phyloP scores from a whole-genome alignment of 2,329 filamentous ascomycete species.

The Curvularia spicifera region DNA sequence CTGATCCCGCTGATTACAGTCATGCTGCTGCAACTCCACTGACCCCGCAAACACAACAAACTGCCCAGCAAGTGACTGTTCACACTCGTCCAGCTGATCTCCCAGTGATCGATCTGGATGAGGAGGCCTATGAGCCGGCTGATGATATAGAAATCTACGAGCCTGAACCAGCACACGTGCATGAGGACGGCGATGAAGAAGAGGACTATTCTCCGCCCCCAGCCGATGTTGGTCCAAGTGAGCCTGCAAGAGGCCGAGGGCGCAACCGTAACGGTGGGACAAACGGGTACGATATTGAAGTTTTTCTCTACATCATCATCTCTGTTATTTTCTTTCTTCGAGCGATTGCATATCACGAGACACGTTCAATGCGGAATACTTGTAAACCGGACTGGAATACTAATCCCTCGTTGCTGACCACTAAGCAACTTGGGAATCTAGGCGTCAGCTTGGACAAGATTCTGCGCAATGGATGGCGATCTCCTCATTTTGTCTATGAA shows the following conservation, averaged over 20 bases:
- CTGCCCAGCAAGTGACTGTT: constrained; percentile 26
- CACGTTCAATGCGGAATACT: neutral
- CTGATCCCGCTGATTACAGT: constrained; percentile 38
- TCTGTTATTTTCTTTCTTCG: constrained; percentile 35
- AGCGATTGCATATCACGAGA: neutral
- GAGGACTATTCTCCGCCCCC: constrained; percentile 56
- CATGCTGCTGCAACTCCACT: constrained; percentile 43
- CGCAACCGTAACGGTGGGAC: constrained; percentile 33
- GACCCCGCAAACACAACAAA: constrained; percentile 35
- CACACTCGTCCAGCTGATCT: constrained; percentile 24
- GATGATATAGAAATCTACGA: constrained; percentile 51
- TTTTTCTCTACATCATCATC: constrained; percentile 18
- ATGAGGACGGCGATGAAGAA: constrained; percentile 46
- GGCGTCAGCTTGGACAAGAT: neutral
- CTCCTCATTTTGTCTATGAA: neutral
- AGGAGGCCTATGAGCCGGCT: constrained; percentile 48
- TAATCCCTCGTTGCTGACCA: neutral
- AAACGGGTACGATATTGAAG: constrained; percentile 41
- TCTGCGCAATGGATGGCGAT: neutral
- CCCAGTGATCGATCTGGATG: constrained; percentile 47
- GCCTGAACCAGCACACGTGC: constrained; percentile 36
- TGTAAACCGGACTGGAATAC: neutral
- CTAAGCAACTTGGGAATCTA: neutral
- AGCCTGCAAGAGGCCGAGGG: constrained; percentile 35
- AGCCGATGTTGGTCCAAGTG: constrained; percentile 46